Conservation (phyloP, 2,329 filamentous ascomycete species). For the Diplodia corticola region DNA sequence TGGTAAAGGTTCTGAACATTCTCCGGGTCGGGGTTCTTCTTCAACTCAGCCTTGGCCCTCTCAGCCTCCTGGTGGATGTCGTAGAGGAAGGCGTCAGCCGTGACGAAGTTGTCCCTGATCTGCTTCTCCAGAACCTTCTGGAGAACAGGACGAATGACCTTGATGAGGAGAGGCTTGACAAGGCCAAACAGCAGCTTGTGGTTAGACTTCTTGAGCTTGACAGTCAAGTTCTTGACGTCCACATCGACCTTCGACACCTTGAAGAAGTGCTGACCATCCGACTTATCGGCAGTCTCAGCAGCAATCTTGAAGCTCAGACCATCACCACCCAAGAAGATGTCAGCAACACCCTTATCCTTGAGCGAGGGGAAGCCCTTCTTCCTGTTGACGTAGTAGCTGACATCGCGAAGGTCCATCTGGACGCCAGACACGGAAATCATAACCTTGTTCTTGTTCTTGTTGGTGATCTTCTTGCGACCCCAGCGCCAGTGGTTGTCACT, state of each 20-base stretch:
- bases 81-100: slow-evolving; percentile 72
- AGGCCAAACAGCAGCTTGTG: slow-evolving; percentile 88
- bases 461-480: slow-evolving; percentile 84
- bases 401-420: slow-evolving; percentile 85
- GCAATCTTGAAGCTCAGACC: slow-evolving; percentile 92
- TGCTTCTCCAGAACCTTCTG: slow-evolving; percentile 87
- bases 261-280: slow-evolving; percentile 81
- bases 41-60: slow-evolving; percentile 65
- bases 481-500: slow-evolving; percentile 94
- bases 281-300: slow-evolving; percentile 75
- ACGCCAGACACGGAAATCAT: slow-evolving; percentile 86
- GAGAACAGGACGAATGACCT: slow-evolving; percentile 77
- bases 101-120: slow-evolving; percentile 78
- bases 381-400: slow-evolving; percentile 92
- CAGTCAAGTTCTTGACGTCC: slow-evolving; percentile 74
- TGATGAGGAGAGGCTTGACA: slow-evolving; percentile 84
- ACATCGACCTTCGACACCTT: slow-evolving; percentile 89
- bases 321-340: slow-evolving; percentile 81
- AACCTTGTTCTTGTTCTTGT: slow-evolving; percentile 78
- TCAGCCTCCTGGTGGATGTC: slow-evolving; percentile 82
- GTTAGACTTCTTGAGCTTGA: slow-evolving; percentile 92
- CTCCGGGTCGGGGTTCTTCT: slow-evolving; percentile 65
- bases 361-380: slow-evolving; percentile 91
- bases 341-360: slow-evolving; percentile 83
- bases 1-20: slow-evolving; percentile 80